Conservation (phyloP, 495 filamentous ascomycete genomes). For the Daldinia childiae region DNA sequence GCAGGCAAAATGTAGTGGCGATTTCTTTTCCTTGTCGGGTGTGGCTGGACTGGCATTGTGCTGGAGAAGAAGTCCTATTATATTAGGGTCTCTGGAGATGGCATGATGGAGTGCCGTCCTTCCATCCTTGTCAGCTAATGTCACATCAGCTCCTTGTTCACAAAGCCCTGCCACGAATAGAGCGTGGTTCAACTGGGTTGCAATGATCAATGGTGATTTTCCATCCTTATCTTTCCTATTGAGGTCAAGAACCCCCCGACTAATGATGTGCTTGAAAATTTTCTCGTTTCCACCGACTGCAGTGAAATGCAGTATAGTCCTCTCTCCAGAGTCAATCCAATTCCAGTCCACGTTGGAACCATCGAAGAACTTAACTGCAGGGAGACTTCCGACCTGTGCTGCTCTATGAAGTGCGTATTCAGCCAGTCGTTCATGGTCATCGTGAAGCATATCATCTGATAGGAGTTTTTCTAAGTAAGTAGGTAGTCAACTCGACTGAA, state of each 20-base stretch:
- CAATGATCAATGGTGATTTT: neutral
- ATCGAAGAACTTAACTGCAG: neutral
- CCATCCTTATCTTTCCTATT: neutral
- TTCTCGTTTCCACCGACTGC: neutral
- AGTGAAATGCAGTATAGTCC: neutral
- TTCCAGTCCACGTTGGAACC: neutral
- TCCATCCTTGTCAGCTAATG: neutral
- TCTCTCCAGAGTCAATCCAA: neutral
- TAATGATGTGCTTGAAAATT: neutral
- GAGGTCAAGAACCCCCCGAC: neutral
- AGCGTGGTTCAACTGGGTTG: neutral
- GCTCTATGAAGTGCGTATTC: neutral
- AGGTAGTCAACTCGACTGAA: too few relatives aligned
- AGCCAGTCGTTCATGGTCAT: neutral
- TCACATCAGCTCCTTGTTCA: neutral
- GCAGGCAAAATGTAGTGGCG: neutral
- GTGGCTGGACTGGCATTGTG: neutral
- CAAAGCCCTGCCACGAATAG: neutral
- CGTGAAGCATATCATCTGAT: neutral
- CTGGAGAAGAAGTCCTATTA: neutral
- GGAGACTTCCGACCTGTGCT: neutral
- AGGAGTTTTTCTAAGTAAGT: too few relatives aligned
- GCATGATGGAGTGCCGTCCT: neutral
- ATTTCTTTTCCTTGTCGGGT: neutral
- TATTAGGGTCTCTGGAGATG: neutral